Percentiles rank a stretch among this genome's conserved stretches.
These are phyloP conservation scores for Plasmodium berghei DNA, from an alignment of 169 alveolate genomes.

Conservation along the genomic window DNA sequence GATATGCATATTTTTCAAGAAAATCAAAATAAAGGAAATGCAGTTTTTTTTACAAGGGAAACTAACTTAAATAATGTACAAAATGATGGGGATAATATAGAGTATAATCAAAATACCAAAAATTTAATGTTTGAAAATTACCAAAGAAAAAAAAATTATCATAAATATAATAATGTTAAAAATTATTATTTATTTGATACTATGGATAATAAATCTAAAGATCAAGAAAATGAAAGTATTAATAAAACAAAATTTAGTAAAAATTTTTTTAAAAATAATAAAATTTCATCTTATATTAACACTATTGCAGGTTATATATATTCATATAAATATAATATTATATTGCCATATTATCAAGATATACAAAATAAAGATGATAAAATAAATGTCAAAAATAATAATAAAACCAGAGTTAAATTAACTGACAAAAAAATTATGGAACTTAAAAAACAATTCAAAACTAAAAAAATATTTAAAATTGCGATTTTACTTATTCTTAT, in stretches of 20 bases:
- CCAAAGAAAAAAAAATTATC: slow-evolving; percentile 46
- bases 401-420: slow-evolving; percentile 20
- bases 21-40: not conserved
- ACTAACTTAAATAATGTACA: not conserved
- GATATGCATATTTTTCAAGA: no score
- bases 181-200: slow-evolving; percentile 16
- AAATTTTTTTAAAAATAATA: slow-evolving; percentile 1
- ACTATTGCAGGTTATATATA: slow-evolving; percentile 13
- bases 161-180: slow-evolving; percentile 27
- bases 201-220: not conserved
- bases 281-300: slow-evolving; percentile 7
- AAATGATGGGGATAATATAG: not conserved
- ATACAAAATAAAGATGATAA: slow-evolving; percentile 15
- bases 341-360: slow-evolving; percentile 50
- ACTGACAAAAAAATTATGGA: slow-evolving; percentile 32
- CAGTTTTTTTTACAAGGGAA: not conserved
- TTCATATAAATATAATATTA: slow-evolving; percentile 44
- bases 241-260: not conserved
- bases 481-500: slow-evolving; percentile 15
- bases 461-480: slow-evolving; percentile 29
- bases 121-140: slow-evolving; percentile 31
- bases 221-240: not conserved
- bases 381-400: slow-evolving; percentile 6
- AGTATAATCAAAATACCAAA: slow-evolving; percentile 3
- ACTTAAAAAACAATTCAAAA: slow-evolving; percentile 48